phyloP scores from a whole-genome alignment of 2,329 filamentous ascomycete genomes.

The Fusarium sp. region DNA sequence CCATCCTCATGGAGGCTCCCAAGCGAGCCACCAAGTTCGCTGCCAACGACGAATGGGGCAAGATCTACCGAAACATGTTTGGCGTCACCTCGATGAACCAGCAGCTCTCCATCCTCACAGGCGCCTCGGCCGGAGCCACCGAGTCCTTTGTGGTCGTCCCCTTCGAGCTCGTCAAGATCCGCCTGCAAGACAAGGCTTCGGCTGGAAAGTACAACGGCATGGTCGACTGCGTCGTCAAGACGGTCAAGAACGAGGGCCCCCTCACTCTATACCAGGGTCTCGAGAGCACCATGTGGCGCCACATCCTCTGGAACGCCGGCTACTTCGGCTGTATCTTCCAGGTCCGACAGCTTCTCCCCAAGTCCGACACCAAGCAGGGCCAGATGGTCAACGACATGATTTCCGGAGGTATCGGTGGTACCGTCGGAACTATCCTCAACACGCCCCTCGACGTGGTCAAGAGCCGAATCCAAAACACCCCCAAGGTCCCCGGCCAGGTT shows the following conservation, averaged over 20 bases:
- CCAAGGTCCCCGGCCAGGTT: constrained; percentile 81
- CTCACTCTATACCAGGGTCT: constrained; percentile 96
- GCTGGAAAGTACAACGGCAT: constrained; percentile 88
- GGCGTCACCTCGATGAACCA: constrained; percentile 90
- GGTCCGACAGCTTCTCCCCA: constrained; percentile 85
- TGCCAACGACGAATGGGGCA: constrained; percentile 98
- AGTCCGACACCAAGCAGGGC: constrained; percentile 80
- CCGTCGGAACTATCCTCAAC: constrained; percentile 89
- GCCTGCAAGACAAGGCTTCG: constrained; percentile 94
- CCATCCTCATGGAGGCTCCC: constrained; percentile 95
- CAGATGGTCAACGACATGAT: constrained; percentile 90
- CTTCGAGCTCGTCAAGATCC: constrained; percentile 98
- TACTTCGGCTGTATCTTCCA: constrained; percentile 99
- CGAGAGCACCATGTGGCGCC: constrained; percentile 96
- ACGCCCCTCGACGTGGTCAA: constrained; percentile 98
- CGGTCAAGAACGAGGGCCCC: constrained; percentile 83
- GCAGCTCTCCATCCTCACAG: constrained; percentile 89
- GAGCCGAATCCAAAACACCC: constrained; percentile 95
- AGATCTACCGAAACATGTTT: constrained; percentile 90
- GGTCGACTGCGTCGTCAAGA: constrained; percentile 84
- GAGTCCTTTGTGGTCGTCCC: constrained; percentile 97
- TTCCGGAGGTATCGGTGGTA: constrained; percentile 89
- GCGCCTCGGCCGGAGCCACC: constrained; percentile 93
- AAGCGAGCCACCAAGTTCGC: constrained; percentile 99
- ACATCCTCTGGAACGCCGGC: constrained; percentile 89